Conservation (phyloP, 2,329 filamentous ascomycete genomes). For the Fusarium sp. region DNA sequence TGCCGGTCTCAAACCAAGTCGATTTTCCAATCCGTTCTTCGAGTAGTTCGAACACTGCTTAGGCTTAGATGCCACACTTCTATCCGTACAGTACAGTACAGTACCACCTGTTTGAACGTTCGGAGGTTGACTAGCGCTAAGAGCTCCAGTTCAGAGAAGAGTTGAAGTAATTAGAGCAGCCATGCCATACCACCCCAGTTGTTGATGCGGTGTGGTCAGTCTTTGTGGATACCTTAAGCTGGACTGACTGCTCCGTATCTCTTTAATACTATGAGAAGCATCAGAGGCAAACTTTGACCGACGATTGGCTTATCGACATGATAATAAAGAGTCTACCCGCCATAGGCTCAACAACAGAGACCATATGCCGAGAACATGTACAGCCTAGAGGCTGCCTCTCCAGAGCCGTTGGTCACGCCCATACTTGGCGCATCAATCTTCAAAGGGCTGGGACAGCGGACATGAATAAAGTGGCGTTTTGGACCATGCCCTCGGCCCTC, state of each 20-base stretch:
- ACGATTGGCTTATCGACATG: neutral
- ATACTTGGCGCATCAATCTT: neutral
- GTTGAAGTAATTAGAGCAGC: conserved; percentile 5
- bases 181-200: conserved; percentile 14
- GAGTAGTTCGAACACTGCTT: conserved; percentile 17
- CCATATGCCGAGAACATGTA: neutral
- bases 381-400: neutral
- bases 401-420: neutral
- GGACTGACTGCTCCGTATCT: conserved; percentile 15
- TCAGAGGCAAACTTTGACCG: conserved; percentile 7
- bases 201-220: conserved; percentile 37
- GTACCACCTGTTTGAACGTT: conserved; percentile 19
- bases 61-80: conserved; percentile 15
- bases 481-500: conserved; percentile 9
- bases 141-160: conserved; percentile 29
- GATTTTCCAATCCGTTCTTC: conserved; percentile 8
- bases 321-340: neutral
- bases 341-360: neutral
- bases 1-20: conserved; percentile 2
- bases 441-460: conserved; percentile 1
- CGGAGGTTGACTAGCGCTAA: neutral
- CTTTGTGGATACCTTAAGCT: conserved; percentile 32
- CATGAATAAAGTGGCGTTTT: conserved; percentile 30
- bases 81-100: conserved; percentile 3
- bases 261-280: conserved; percentile 13